A percentile compares a stretch with the other conserved stretches of the same genome.
Evolutionary conservation across 2,329 filamentous ascomycete species (phyloP).

Genomic region (Xylaria digitata): DNA sequence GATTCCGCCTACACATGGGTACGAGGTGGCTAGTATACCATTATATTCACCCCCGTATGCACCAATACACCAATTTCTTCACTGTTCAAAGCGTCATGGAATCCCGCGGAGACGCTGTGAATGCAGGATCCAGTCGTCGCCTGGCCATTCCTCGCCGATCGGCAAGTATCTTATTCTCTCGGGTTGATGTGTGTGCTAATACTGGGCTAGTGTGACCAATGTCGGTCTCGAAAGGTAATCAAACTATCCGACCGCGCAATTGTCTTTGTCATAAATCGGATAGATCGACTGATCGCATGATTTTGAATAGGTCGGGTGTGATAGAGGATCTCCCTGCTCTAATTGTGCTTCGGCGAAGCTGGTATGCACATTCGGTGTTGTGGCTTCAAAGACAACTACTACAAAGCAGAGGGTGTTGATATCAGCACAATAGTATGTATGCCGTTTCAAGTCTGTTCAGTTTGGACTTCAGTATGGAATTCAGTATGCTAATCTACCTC

Average conservation of each 20-base stretch:
- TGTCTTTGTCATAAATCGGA: conserved; percentile 5
- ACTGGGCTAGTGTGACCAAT: conserved; percentile 49
- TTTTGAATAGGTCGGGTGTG: conserved; percentile 46
- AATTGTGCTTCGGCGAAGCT: conserved; percentile 52
- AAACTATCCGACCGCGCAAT: conserved; percentile 13
- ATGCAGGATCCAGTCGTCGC: conserved; percentile 27
- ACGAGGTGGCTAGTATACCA: neutral
- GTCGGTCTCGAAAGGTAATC: conserved; percentile 47
- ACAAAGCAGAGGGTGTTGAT: conserved; percentile 52
- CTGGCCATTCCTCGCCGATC: conserved; percentile 44
- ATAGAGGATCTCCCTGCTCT: conserved; percentile 50
- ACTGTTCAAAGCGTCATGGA: conserved; percentile 18
- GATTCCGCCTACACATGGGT: conserved; percentile 31
- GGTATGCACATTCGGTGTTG: conserved; percentile 49
- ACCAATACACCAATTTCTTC: neutral
- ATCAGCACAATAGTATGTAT: conserved; percentile 54
- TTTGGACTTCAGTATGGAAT: neutral
- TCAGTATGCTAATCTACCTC: neutral
- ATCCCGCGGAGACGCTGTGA: conserved; percentile 34
- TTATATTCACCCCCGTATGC: neutral
- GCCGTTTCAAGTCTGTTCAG: conserved; percentile 10
- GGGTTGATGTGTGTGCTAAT: conserved; percentile 20
- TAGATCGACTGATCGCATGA: conserved; percentile 2
- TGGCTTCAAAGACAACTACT: conserved; percentile 42
- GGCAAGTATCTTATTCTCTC: conserved; percentile 34